phyloP scores from a whole-genome alignment of 2,329 filamentous ascomycete genomes.

The Ophiocordyceps robertsii region DNA sequence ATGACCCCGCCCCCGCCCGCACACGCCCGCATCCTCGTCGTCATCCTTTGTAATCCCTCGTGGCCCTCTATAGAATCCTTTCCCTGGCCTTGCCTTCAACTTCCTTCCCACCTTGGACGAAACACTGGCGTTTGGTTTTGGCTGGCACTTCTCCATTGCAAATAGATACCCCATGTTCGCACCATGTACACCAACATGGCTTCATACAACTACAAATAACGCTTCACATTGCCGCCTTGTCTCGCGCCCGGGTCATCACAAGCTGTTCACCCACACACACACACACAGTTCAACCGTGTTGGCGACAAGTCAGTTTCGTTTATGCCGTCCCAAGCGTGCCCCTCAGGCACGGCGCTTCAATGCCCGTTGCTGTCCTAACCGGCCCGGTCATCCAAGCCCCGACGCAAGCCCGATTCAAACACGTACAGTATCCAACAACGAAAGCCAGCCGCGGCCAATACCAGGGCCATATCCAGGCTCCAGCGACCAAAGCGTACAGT shows the following conservation, averaged over 20 bases:
- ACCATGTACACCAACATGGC: background rate
- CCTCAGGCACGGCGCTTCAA: no score
- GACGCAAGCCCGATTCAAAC: conserved; percentile 1
- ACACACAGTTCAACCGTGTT: no score
- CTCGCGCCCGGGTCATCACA: background rate
- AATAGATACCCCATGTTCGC: conserved; percentile 2
- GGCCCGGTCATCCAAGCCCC: background rate
- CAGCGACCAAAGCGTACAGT: conserved; percentile 6
- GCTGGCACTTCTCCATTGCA: background rate
- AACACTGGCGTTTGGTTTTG: background rate
- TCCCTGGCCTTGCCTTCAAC: background rate
- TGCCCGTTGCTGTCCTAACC: background rate
- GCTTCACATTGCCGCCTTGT: background rate
- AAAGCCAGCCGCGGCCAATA: background rate
- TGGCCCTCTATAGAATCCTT: background rate
- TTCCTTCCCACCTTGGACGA: background rate
- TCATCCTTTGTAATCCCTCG: background rate
- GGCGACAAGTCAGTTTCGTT: no score
- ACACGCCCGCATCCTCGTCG: no score
- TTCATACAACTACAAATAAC: background rate
- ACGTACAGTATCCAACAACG: background rate
- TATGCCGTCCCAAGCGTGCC: no score
- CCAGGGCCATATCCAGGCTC: conserved; percentile 13
- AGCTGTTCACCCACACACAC: background rate
- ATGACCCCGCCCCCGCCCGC: background rate